Evolutionary conservation across 2,329 filamentous ascomycete species (phyloP).

Genomic region (Zymoseptoria brevis): DNA sequence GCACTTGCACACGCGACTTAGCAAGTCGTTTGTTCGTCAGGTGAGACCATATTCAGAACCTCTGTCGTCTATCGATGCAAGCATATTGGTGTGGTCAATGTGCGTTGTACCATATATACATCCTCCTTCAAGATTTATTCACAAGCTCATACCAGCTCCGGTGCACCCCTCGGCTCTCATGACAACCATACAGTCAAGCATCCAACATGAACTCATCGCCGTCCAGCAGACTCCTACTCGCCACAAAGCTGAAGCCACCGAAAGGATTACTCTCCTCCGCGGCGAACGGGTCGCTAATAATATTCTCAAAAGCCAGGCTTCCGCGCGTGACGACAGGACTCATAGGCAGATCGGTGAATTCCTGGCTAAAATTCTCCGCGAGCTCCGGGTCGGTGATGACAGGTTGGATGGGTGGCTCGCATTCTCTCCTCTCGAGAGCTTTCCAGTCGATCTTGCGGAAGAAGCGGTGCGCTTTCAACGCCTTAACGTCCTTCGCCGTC

Average conservation of each 20-base stretch:
- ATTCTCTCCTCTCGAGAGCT: slow-evolving; percentile 69
- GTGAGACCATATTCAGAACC: no score
- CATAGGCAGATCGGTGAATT: slow-evolving; percentile 80
- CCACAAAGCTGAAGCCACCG: slow-evolving; percentile 48
- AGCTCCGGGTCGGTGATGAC: slow-evolving; percentile 92
- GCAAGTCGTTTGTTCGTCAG: no score
- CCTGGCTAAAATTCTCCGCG: slow-evolving; percentile 90
- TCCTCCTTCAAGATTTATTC: not conserved
- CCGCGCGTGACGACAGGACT: slow-evolving; percentile 54
- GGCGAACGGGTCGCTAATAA: slow-evolving; percentile 11
- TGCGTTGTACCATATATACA: not conserved
- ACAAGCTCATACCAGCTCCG: not conserved
- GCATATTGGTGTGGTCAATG: no score
- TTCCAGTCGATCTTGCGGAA: slow-evolving; percentile 97
- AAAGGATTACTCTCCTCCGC: slow-evolving; percentile 39
- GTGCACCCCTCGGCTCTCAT: no score
- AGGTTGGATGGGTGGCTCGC: slow-evolving; percentile 83
- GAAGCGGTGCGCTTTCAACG: slow-evolving; percentile 87
- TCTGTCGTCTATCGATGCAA: no score
- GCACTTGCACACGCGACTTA: no score
- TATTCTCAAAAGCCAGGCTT: slow-evolving; percentile 17
- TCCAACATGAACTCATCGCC: slow-evolving; percentile 29
- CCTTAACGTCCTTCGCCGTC: slow-evolving; percentile 79
- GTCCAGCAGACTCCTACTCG: slow-evolving; percentile 44
- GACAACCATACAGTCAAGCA: slow-evolving; percentile 23